Evolutionary conservation across 2,329 filamentous ascomycete species (phyloP), one percentile per base, ranked within the genome.

Genomic region (Venturia carpophila): DNA sequence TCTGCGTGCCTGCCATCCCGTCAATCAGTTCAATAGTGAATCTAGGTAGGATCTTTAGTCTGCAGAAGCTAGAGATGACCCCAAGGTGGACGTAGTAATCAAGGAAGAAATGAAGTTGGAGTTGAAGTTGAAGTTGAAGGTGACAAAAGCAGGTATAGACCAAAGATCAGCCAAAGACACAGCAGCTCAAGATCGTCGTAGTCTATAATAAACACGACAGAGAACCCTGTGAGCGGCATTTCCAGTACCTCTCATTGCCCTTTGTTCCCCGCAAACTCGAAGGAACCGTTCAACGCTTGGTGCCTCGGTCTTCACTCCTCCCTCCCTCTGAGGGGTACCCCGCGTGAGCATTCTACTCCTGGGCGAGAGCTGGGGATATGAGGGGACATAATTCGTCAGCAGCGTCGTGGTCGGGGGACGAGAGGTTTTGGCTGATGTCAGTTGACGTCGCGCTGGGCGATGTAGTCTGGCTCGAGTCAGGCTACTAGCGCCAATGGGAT

Each of bases 1-100:
- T 69, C 69, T 42, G 39, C 27, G 60, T 61, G 9, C 27, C 60
- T 24, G 60, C 60, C 60, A 61, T 61, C 21, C 15, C 43, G 11
- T 58, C 52, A n/a, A 21, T 58, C 30, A 37, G 17, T 58, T 58
- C 15, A 37, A 27, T 13, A 4, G 10, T 1, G 21, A 24, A 10
- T 24, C 13, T 9, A 11, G n/a, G n/a, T 9, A 24, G 45, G 19
- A 49, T 21, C 47, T 27, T 27, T 6, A 52, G 21, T 27, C 13
- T 27, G 7, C 13, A 27, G 47, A 52, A 27, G 47, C 6, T 15
- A 3, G 17, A 30, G n/a, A 9, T 37, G 30, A n/a, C 19, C 15
- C 15, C n/a, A 13, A 52, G 47, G 1, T 30, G 27, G 21, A 52
- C 21, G 21, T 37, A n/a, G 52, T 7, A 58, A n/a, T 37, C 15